Base-by-base conservation (phyloP, 192 early-diverging fungal genomes). In the Backusella parvicylindrica region DNA sequence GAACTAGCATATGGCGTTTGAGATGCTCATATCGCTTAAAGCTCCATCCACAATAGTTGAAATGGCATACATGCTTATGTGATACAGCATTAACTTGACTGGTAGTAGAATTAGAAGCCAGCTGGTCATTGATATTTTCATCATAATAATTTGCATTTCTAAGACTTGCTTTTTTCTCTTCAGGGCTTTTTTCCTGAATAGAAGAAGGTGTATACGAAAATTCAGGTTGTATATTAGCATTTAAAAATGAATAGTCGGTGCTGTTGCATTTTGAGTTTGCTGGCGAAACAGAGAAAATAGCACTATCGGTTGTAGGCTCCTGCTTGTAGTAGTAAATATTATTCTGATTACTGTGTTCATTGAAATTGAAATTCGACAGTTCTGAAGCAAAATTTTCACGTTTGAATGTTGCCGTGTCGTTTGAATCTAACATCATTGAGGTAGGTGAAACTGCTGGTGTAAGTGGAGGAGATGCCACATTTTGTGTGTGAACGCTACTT, bases 1-100 rank as follows among this genome's bases (percentile, higher is more conserved):
- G 93, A 2, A 90, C 91, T 63, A 92, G 82, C 86, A 90, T 87
- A 74, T 94, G 94, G 32, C 93, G 88, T 50, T 91, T 93, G 28
- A 95, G 83, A 70, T 95, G 94, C 74, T 94, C 92, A 53, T 91
- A 93, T 53, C 92, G 84, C 81, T 94, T 94, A 78, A 95, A 95
- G 49, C 81, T 85, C 87, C 86, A 89, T 33, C 84, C 63, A 73
- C 85, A 70, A 53, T 82, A n/a, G 43, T 82, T 53, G 82, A 82
- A 76, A 66, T 83, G 76, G 77, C 85, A 81, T 40, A 84, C 43
- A 43, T 83, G 81, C 32, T 77, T 81, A 68, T 86, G 82, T 72
- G 56, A 77, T 3, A 65, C 60, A 21, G 53, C 9, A 16, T 53
- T 32, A 26, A 9, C 15, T 70, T 30, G 26, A 13, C 2, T 49